Percentiles rank a stretch among this genome's conserved stretches.
Evolutionary conservation across 78 protist species (phyloP).

Genomic region (Parvularia atlantis): DNA sequence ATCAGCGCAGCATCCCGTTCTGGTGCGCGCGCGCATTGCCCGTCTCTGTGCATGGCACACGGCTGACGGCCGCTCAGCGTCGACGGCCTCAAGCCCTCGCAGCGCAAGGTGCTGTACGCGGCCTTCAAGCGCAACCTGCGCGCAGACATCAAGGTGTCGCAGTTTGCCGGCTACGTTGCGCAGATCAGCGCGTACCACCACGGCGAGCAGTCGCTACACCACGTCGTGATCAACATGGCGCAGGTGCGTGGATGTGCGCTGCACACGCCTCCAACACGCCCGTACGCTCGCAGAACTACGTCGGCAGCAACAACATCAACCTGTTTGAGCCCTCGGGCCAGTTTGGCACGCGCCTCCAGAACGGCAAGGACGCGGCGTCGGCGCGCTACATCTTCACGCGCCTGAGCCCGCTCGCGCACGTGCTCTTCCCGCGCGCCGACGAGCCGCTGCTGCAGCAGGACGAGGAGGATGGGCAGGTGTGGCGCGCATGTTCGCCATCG

Average conservation of each 20-base stretch:
- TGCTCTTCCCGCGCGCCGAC: conserved; percentile 73
- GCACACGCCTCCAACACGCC: background rate
- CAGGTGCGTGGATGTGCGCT: too few relatives aligned
- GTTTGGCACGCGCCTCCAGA: conserved; percentile 88
- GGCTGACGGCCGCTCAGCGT: too few relatives aligned
- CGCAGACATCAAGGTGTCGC: conserved; percentile 94
- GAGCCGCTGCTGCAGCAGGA: conserved; percentile 76
- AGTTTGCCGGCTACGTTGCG: conserved; percentile 90
- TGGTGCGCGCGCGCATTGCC: too few relatives aligned
- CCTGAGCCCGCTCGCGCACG: conserved; percentile 66
- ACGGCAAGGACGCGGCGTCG: conserved; percentile 92
- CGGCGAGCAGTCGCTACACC: conserved; percentile 82
- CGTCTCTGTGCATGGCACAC: too few relatives aligned
- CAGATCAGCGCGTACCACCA: conserved; percentile 97
- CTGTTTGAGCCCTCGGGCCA: conserved; percentile 86
- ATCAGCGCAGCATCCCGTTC: conserved; percentile 93
- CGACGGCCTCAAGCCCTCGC: conserved; percentile 96
- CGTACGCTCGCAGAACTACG: conserved; percentile 53
- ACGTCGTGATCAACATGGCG: conserved; percentile 90
- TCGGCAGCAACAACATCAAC: conserved; percentile 93
- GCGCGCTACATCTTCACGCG: conserved; percentile 92
- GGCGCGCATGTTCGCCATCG: too few relatives aligned
- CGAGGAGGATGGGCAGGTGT: conserved; percentile 89
- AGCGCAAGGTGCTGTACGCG: conserved; percentile 88
- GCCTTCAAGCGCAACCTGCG: conserved; percentile 94